Conservation (phyloP, 2,329 filamentous ascomycete species). For the Microdochium paspali region DNA sequence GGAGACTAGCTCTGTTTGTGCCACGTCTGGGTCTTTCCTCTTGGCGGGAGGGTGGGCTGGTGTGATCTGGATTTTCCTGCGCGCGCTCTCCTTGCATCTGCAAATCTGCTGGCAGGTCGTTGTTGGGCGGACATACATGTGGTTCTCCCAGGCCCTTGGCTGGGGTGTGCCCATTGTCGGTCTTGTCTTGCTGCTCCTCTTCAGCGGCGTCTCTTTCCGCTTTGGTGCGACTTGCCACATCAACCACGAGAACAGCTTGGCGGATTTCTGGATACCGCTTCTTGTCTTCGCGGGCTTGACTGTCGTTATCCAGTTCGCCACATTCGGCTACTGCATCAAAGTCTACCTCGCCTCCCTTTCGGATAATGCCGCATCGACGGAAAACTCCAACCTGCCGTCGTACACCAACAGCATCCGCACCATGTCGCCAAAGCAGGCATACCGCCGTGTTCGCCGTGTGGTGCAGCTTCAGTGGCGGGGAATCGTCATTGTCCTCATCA, state of each 20-base stretch:
- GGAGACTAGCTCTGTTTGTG: constrained; percentile 72
- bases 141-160: constrained; percentile 66
- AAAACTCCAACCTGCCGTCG: constrained; percentile 62
- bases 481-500: constrained; percentile 81
- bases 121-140: constrained; percentile 84
- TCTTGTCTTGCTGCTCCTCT: constrained; percentile 64
- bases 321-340: constrained; percentile 81
- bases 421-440: constrained; percentile 77
- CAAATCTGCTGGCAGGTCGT: constrained; percentile 97
- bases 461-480: constrained; percentile 91
- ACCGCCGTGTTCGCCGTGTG: constrained; percentile 76
- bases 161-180: constrained; percentile 78
- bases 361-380: constrained; percentile 62
- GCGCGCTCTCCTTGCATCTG: constrained; percentile 84
- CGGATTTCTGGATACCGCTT: constrained; percentile 82
- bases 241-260: constrained; percentile 77
- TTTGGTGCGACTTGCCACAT: constrained; percentile 91
- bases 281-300: constrained; percentile 56
- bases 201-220: constrained; percentile 89
- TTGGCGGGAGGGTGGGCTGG: constrained; percentile 78
- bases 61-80: constrained; percentile 84
- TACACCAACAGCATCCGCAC: constrained; percentile 68
- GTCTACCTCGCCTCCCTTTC: constrained; percentile 81
- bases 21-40: constrained; percentile 78
- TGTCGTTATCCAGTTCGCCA: constrained; percentile 59